Evolutionary conservation across 805 yeast genomes (phyloP), one percentile per base, ranked within the genome.

Genomic region (Clavispora phyllophila): DNA sequence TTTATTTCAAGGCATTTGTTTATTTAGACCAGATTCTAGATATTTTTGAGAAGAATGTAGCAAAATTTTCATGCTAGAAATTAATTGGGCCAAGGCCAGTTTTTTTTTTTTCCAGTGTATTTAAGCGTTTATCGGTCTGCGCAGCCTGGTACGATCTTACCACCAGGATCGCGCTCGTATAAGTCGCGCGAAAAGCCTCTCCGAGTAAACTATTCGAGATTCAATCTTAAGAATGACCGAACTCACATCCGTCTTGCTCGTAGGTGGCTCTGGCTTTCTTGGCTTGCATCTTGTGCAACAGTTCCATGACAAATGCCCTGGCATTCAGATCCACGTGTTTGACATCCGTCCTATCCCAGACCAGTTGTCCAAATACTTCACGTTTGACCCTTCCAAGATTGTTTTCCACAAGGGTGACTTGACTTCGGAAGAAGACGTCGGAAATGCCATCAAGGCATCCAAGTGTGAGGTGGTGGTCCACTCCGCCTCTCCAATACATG

Each of bases 401-500:
- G 58, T 57, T 1, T 81, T 83, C 48, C 85, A 81, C 60, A 72
- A 81, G 51, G 98, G 97, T 38, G 98, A 93, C 57, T 66, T 93
- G 49, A 87, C 98, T 0, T 79, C 84, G 0, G 76, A 73, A 23
- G 75, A 67, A 9, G 95, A 87, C 55, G 82, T 93, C 5, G 60
- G 66, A 3, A 56, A 63, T 6, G 96, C 95, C 0, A 77, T 91
- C 29, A 60, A 63, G 26, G 61, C 57, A 12, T 72, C 84, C 24
- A 61, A 71, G 29, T 88, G 95, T 37, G 74, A 78, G 33, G 90
- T 87, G 1, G 78, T 93, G 19, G 96, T 93, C 8, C 98, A 95
- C 60, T 85, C 96, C 1, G 99, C 98, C 2, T 91, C 98, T 10
- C 99, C 99, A 15, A 76, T 93, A 62, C 97, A 89, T 60, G 97